These are phyloP conservation scores for Adansonia gregorii DNA, from an alignment of 441 rosid species.

Conservation along the genomic window DNA sequence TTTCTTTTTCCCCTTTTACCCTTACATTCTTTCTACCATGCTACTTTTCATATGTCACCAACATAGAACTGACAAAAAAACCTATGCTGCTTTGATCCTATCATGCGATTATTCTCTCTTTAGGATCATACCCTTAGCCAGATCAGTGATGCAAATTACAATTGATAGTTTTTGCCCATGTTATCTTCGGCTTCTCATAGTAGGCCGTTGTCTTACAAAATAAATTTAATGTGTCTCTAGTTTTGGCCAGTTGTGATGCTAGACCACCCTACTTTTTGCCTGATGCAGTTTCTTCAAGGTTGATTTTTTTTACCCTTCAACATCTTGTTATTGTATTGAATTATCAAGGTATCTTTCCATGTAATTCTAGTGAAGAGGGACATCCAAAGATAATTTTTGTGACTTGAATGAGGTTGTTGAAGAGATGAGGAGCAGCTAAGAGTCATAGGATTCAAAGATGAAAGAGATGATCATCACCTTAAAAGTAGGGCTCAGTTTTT, in stretches of 20 bases:
- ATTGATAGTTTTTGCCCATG: background rate
- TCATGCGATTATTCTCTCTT: background rate
- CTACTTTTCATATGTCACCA: background rate
- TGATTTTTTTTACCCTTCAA: background rate
- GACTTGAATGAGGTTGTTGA: background rate
- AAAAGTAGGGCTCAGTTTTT: background rate
- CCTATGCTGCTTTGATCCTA: background rate
- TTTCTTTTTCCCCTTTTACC: conserved; percentile 18
- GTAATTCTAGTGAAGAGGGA: background rate
- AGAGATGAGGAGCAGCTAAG: background rate
- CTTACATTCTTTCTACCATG: no score
- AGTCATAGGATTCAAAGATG: conserved; percentile 10
- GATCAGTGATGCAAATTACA: background rate
- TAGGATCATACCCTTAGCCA: background rate
- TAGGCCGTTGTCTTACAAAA: background rate
- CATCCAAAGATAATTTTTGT: background rate
- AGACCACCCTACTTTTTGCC: background rate
- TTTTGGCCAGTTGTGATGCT: no score
- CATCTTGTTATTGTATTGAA: background rate
- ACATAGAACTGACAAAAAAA: background rate
- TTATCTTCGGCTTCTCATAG: background rate
- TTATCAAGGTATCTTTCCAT: background rate
- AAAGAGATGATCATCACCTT: background rate
- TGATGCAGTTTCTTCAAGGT: background rate
- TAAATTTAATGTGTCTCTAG: background rate